Percentiles rank a stretch among this genome's conserved stretches.
Conservation (phyloP, 371 early-diverging fungal species). For the Amoeboaphelidium protococcarum region DNA sequence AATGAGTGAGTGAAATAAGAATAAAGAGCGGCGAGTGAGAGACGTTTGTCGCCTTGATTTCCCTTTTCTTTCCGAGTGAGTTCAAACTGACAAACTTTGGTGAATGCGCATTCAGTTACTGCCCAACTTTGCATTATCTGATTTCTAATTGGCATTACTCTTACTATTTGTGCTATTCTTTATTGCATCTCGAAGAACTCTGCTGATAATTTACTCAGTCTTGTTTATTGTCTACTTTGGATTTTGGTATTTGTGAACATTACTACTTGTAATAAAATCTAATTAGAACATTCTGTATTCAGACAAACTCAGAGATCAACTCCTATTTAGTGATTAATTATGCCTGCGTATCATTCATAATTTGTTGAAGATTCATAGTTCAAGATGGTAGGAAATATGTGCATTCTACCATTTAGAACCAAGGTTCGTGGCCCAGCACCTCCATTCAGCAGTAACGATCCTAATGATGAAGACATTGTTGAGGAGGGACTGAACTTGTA, state of each 20-base stretch:
- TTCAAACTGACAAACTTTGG: too few relatives aligned
- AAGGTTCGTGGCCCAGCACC: constrained; percentile 67
- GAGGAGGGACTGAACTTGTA: constrained; percentile 78
- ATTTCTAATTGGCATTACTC: too few relatives aligned
- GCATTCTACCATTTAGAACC: constrained; percentile 62
- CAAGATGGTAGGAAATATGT: constrained; percentile 54
- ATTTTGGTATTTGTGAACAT: background rate
- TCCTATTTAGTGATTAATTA: background rate
- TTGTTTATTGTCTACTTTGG: background rate
- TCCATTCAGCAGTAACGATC: constrained; percentile 10
- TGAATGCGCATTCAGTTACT: too few relatives aligned
- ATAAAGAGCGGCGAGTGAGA: too few relatives aligned
- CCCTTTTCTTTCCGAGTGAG: too few relatives aligned
- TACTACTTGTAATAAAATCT: background rate
- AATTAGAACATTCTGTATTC: background rate
- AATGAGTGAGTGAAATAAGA: too few relatives aligned
- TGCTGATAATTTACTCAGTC: background rate
- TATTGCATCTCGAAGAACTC: background rate
- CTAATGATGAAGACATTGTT: constrained; percentile 48
- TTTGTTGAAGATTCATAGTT: constrained; percentile 28
- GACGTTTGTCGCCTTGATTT: too few relatives aligned
- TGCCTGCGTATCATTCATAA: constrained; percentile 77
- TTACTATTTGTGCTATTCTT: background rate
- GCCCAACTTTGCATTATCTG: too few relatives aligned
- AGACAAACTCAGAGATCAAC: too few relatives aligned